Conservation (phyloP, 2,329 filamentous ascomycete genomes). For the Dothiorella sarmentorum region DNA sequence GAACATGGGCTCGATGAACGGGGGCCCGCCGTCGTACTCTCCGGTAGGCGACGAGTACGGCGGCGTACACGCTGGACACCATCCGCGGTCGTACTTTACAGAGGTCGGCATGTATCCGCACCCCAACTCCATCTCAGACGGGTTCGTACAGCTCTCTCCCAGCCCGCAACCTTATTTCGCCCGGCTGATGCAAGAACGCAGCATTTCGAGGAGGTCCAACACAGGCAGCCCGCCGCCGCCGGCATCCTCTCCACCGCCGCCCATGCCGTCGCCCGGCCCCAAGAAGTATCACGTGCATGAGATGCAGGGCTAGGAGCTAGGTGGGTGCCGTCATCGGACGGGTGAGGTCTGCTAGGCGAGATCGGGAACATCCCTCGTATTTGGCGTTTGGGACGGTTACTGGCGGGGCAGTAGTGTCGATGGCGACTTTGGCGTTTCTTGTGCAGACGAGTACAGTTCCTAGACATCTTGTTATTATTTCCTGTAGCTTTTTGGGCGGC, state of each 20-base stretch:
- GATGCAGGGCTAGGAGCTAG: conserved; percentile 4
- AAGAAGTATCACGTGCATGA: conserved; percentile 15
- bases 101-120: conserved; percentile 16
- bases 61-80: neutral
- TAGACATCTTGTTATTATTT: neutral
- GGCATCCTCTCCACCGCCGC: conserved; percentile 7
- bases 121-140: conserved; percentile 1
- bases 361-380: neutral
- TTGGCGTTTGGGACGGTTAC: neutral
- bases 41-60: conserved; percentile 4
- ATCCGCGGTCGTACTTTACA: conserved; percentile 7
- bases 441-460: no score
- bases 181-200: conserved; percentile 14
- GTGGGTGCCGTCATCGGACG: neutral
- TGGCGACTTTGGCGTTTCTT: no score
- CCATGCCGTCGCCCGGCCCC: neutral
- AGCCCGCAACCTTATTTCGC: conserved; percentile 4
- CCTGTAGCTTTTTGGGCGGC: neutral
- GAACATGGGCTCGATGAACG: conserved; percentile 6
- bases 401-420: no score
- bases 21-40: conserved; percentile 9
- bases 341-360: neutral
- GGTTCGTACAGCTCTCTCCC: conserved; percentile 4
- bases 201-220: conserved; percentile 4
- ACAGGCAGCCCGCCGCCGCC: conserved; percentile 11